A percentile compares a stretch with the other conserved stretches of the same genome.
phyloP scores from a whole-genome alignment of 2,329 filamentous ascomycete genomes.

The Myriosclerotinia curreyana region DNA sequence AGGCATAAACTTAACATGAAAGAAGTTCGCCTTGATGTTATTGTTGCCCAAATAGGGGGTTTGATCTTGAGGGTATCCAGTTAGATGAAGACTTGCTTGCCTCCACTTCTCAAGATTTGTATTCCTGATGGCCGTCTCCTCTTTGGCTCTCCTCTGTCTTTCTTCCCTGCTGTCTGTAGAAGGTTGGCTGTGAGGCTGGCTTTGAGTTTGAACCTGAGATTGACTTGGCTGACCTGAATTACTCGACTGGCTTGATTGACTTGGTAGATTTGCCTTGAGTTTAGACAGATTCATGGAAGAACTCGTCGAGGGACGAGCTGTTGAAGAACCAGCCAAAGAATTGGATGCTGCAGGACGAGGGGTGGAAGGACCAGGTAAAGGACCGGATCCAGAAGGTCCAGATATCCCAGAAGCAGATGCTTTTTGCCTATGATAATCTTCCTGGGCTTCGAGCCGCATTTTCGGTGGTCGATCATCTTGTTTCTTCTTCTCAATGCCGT shows the following conservation, averaged over 20 bases:
- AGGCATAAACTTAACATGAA: neutral
- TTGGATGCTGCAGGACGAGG: too few relatives aligned
- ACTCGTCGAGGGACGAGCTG: neutral
- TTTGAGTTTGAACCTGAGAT: neutral
- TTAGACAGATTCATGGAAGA: neutral
- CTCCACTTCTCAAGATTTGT: neutral
- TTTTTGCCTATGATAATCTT: too few relatives aligned
- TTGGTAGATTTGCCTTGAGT: neutral
- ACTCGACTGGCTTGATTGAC: neutral
- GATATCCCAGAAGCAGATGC: too few relatives aligned
- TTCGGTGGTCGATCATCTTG: neutral
- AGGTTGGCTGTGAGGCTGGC: neutral
- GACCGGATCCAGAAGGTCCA: too few relatives aligned
- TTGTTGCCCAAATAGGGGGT: too few relatives aligned
- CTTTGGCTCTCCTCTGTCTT: neutral
- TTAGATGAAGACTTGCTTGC: neutral
- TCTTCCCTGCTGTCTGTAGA: neutral
- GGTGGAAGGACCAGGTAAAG: too few relatives aligned
- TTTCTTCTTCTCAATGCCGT: neutral
- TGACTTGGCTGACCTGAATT: neutral
- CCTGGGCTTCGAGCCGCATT: too few relatives aligned
- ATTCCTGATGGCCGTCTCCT: neutral
- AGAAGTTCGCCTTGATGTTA: slow-evolving; percentile 37
- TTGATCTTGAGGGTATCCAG: neutral
- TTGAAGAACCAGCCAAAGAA: too few relatives aligned